phyloP scores from a whole-genome alignment of 306 rosid species.

The Cotoneaster glaucophyllus region DNA sequence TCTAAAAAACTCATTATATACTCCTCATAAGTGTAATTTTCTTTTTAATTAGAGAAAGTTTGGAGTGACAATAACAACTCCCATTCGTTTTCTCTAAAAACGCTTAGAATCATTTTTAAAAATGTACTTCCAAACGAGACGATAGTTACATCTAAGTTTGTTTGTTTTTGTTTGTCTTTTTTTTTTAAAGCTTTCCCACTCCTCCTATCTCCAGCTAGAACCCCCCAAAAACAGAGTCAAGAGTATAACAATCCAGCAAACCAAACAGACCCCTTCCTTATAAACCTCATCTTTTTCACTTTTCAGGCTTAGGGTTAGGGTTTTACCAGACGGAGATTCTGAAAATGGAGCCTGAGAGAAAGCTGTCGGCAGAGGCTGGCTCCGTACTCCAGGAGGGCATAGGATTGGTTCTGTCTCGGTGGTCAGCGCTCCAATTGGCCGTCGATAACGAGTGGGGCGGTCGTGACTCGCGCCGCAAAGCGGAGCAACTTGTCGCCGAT shows the following conservation, averaged over 20 bases:
- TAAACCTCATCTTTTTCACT: neutral
- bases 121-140: too few relatives aligned
- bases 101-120: too few relatives aligned
- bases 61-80: too few relatives aligned
- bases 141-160: too few relatives aligned
- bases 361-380: constrained; percentile 12
- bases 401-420: constrained; percentile 28
- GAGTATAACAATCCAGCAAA: neutral
- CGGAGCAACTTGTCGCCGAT: constrained; percentile 32
- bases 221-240: neutral
- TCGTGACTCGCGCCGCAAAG: constrained; percentile 46
- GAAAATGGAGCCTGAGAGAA: constrained; percentile 2
- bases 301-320: neutral
- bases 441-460: constrained; percentile 80
- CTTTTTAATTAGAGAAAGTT: too few relatives aligned
- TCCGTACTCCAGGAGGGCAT: constrained; percentile 45
- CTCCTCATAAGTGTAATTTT: too few relatives aligned
- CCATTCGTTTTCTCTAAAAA: too few relatives aligned
- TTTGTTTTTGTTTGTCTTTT: too few relatives aligned
- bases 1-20: too few relatives aligned
- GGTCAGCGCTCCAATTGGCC: constrained; percentile 57
- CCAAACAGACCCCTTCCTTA: neutral
- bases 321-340: neutral
- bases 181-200: neutral
- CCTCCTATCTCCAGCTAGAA: neutral